Evolutionary conservation across 2,329 filamentous ascomycete species (phyloP), one percentile per base, ranked within the genome.

Genomic region (Ceratocystis huliohia): DNA sequence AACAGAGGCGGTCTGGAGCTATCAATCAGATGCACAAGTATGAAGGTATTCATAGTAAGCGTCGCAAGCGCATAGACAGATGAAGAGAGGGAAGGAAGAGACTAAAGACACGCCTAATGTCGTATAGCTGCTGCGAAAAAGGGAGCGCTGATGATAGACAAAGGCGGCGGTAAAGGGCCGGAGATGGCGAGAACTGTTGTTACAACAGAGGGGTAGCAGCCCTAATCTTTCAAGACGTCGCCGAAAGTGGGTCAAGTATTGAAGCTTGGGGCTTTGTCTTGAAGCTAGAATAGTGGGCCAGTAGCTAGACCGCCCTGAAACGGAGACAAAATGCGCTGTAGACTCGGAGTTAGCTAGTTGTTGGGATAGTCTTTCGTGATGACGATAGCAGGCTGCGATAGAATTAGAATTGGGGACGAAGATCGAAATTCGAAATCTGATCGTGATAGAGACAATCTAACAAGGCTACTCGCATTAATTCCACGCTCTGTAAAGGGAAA

Each of bases 31-130:
- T 41, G 56, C 50, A 41, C 48, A 45, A 50, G 61, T 50, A 61
- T 59, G 48, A 53, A 28, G 41, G 28, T 64, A 66, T 68, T 65
- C 64, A 66, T 68, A 68, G 66, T 68, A 68, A 63, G 65, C 37
- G 56, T 28, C 37, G 50, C 66, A 65, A 59, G 57, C 66, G 64
- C 63, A 57, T 64, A 33, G 37, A 25, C 13, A 6, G 48, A 10
- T 57, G 20, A 15, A 37, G 33, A 25, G 17, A 20, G 45, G 7
- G n/a, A 13, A 20, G 28, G 41, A 41, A 50, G 48, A 41, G 45
- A 46, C 30, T 1, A 44, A 28, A 22, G 33, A 48, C 50, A 17
- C 33, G 17, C 48, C 25, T 5, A 50, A 28, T 25, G 6, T 15
- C 22, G 41, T 10, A 7, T 13, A 25, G 17, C 6, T 41, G 37